phyloP scores from a whole-genome alignment of 2,329 filamentous ascomycete species.

The Phaeosphaeria sp. region DNA sequence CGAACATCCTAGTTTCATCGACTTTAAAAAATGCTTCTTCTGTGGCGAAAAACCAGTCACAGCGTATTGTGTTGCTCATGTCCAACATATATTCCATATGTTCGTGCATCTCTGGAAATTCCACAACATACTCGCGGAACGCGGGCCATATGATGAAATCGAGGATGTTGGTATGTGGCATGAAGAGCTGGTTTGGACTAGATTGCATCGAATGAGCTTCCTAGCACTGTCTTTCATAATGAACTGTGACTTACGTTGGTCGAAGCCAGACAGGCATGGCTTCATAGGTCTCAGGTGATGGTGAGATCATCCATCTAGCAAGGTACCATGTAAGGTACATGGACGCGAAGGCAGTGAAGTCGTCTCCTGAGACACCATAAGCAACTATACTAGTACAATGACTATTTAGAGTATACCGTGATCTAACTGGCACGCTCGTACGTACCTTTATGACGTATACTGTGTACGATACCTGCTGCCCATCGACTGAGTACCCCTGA shows the following conservation, averaged over 20 bases:
- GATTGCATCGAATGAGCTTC: not conserved
- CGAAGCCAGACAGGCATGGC: conserved; percentile 31
- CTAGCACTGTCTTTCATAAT: not conserved
- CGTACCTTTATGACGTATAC: conserved; percentile 25
- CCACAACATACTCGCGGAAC: conserved; percentile 30
- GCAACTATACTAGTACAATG: not conserved
- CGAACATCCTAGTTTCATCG: conserved; percentile 20
- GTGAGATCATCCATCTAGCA: conserved; percentile 34
- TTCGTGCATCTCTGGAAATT: conserved; percentile 33
- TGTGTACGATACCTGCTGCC: conserved; percentile 31
- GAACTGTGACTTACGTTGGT: conserved; percentile 20
- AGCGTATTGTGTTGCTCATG: conserved; percentile 21
- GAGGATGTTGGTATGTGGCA: conserved; percentile 31
- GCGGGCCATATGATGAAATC: conserved; percentile 33
- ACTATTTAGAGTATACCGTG: too few relatives aligned
- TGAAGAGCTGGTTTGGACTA: conserved; percentile 33
- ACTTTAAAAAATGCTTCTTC: conserved; percentile 14
- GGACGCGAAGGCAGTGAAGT: conserved; percentile 31
- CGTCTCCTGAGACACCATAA: conserved; percentile 15
- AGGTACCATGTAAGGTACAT: conserved; percentile 33
- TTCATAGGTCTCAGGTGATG: conserved; percentile 29
- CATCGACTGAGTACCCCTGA: conserved; percentile 28
- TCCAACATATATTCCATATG: conserved; percentile 34
- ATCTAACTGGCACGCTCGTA: not conserved
- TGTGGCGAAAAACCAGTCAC: conserved; percentile 22